Percentiles rank a stretch among this genome's conserved stretches.
Evolutionary conservation across 768 basidiomycete species (phyloP).

Genomic region (Rhodosporidiobolus odoratus): DNA sequence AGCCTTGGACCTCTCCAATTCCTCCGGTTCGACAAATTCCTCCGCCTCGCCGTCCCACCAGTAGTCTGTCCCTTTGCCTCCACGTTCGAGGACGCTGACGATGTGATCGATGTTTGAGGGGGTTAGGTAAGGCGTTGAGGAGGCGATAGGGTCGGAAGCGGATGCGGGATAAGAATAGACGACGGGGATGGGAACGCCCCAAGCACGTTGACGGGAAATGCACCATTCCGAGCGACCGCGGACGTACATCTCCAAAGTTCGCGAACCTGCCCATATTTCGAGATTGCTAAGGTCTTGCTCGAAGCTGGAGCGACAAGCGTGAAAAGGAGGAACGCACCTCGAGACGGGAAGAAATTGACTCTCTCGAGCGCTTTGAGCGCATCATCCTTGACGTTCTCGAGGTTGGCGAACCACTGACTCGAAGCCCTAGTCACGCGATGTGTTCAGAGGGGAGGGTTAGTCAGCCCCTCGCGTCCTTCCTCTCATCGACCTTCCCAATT

Average conservation of each 20-base stretch:
- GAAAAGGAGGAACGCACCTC: constrained; percentile 54
- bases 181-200: constrained; percentile 95
- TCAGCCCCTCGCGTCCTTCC: no score
- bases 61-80: constrained; percentile 70
- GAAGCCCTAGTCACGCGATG: no score
- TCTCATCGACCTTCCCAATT: no score
- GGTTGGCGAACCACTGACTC: constrained; percentile 94
- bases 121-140: constrained; percentile 56
- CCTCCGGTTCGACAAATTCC: constrained; percentile 66
- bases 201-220: constrained; percentile 92
- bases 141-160: neutral
- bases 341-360: constrained; percentile 69
- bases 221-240: constrained; percentile 94
- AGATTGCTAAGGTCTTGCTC: neutral
- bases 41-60: constrained; percentile 88
- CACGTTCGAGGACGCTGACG: constrained; percentile 62
- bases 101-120: constrained; percentile 66
- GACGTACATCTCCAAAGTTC: constrained; percentile 81
- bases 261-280: constrained; percentile 69
- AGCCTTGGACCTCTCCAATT: constrained; percentile 49
- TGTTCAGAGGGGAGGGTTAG: no score
- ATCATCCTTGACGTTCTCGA: constrained; percentile 71
- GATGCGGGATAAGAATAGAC: constrained; percentile 52
- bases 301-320: neutral
- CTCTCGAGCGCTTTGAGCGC: constrained; percentile 64